phyloP scores from a whole-genome alignment of 2,329 filamentous ascomycete species.

The Hypoxylon sp. region DNA sequence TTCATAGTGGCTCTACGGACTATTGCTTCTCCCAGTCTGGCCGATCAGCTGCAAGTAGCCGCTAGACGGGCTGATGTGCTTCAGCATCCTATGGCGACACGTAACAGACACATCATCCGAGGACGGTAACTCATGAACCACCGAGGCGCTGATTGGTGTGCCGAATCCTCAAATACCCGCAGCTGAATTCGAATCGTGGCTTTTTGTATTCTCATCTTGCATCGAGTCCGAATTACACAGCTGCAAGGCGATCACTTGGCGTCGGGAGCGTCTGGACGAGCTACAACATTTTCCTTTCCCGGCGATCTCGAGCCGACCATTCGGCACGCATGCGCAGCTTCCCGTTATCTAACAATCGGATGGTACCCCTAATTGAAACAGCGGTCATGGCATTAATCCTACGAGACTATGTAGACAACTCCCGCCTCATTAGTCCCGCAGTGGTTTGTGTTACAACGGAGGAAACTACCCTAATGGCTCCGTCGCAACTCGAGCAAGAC shows the following conservation, averaged over 20 bases:
- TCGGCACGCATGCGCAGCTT: conserved; percentile 21
- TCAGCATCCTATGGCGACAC: conserved; percentile 31
- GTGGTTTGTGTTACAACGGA: conserved; percentile 4
- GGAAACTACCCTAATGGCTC: neutral
- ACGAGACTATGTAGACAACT: conserved; percentile 1
- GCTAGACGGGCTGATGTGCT: conserved; percentile 22
- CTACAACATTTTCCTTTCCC: conserved; percentile 12
- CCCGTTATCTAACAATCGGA: conserved; percentile 26
- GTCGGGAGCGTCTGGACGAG: conserved; percentile 21
- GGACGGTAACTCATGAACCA: neutral
- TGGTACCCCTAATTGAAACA: conserved; percentile 3
- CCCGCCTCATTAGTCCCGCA: neutral
- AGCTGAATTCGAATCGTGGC: conserved; percentile 21
- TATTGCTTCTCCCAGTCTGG: conserved; percentile 22
- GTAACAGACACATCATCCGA: conserved; percentile 21
- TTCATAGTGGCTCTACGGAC: neutral
- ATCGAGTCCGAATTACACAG: conserved; percentile 21
- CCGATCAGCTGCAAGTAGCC: conserved; percentile 39
- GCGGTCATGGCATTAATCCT: neutral
- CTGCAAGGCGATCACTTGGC: conserved; percentile 20
- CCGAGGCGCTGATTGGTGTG: conserved; percentile 7
- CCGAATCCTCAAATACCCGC: conserved; percentile 1
- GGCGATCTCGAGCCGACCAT: conserved; percentile 23
- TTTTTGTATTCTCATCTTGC: conserved; percentile 34
- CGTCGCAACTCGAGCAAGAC: neutral